Evolutionary conservation across 495 filamentous ascomycete species (phyloP), one percentile per base, ranked within the genome.

Genomic region (Barbatosphaeria neglecta): DNA sequence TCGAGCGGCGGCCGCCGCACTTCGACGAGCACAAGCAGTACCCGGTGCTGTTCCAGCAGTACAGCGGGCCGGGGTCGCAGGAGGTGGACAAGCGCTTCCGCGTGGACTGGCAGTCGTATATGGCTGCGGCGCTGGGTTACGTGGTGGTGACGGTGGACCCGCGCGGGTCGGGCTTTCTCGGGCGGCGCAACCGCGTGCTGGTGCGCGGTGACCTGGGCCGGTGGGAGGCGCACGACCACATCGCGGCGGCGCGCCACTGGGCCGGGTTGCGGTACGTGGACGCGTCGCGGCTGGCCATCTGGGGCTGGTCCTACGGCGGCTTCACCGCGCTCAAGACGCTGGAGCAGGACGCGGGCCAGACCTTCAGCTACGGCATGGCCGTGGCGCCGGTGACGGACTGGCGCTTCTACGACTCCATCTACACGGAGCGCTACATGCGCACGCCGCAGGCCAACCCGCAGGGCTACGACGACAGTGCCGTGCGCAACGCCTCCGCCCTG

Each of bases 331-430:
- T 98, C 45, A 98, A 98, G 68, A 89, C 87, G 4, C 75, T 98
- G 2, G 92, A 98, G 66, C 74, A 80, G 50, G 92, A 98, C 62
- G 92, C 74, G 1, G 92, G 92, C 6, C 56, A 77, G 53, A 97
- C 90, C 0, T 98, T 97, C 67, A 78, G 77, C 27, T 98, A 97
- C 58, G 92, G 93, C 23, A 95, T 98, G 87, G 88, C 92, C 11
- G 92, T 98, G 20, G 93, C 93, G 3, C 92, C 92, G 9, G 92
- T 98, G 11, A 98, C 93, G 1, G 89, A 98, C 61, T 98, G 93
- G 93, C 73, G 83, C 38, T 93, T 83, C 60, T 96, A 96, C 61
- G 89, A 96, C 59, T 90, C 85, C 20, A 85, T 96, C 50, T 96
- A 96, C 65, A 96, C 90, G 6, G 90, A 96, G 62, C 77, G 90